Conservation (phyloP, 2,329 filamentous ascomycete genomes). For the Arthroderma uncinatum region DNA sequence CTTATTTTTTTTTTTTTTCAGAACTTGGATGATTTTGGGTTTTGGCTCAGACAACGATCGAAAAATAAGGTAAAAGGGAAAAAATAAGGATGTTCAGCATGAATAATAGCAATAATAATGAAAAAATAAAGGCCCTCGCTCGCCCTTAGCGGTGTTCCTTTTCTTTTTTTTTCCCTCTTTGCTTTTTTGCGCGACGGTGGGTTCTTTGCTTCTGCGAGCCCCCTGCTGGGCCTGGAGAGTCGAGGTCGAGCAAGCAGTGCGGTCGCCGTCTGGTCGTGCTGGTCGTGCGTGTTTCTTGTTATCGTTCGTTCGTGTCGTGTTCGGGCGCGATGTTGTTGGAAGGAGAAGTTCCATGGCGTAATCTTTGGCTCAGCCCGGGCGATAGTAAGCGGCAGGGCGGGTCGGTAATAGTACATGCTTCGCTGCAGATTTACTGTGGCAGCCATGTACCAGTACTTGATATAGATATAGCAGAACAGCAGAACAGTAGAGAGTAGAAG, state of each 20-base stretch:
- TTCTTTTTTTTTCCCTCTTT: background rate
- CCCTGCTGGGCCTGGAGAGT: background rate
- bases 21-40: no score
- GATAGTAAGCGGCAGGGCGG: background rate
- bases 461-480: no score
- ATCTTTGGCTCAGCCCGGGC: background rate
- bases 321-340: background rate
- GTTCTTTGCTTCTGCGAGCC: conserved; percentile 1
- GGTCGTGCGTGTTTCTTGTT: no score
- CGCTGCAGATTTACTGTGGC: no score
- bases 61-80: no score
- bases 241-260: background rate
- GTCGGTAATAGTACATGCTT: background rate
- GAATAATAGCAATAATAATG: no score
- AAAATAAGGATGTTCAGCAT: no score
- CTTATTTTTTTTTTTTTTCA: no score
- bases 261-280: background rate
- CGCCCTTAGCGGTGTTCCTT: no score
- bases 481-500: background rate
- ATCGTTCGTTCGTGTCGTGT: background rate
- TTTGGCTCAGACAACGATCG: no score
- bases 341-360: background rate
- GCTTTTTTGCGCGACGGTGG: conserved; percentile 2
- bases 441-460: no score
- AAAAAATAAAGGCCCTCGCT: no score